Percentiles rank a stretch among this genome's conserved stretches.
These are phyloP conservation scores for Berberis thunbergii DNA, from an alignment of 164 flowering plant species.

Conservation along the genomic window DNA sequence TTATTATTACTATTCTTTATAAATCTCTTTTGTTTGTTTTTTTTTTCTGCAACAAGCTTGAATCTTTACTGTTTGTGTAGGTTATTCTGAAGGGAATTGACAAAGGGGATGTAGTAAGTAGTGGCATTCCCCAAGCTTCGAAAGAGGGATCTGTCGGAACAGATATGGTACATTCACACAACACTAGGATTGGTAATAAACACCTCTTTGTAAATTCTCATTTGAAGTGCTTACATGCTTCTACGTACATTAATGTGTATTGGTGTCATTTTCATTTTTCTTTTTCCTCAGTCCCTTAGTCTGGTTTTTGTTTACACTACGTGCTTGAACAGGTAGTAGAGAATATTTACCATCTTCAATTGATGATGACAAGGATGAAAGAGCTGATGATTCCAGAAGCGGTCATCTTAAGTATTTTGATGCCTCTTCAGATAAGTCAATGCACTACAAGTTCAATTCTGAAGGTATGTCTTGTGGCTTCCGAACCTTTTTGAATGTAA, in stretches of 20 bases:
- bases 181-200: constrained; percentile 46
- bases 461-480: constrained; percentile 32
- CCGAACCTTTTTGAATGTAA: not conserved
- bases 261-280: too few relatives aligned
- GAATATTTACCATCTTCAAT: constrained; percentile 44
- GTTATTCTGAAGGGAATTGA: constrained; percentile 5
- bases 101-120: not conserved
- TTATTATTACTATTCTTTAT: not conserved
- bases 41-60: not conserved
- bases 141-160: constrained; percentile 1
- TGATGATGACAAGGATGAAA: constrained; percentile 44
- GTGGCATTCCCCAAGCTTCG: not conserved
- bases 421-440: constrained; percentile 8
- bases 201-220: not conserved
- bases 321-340: constrained; percentile 49
- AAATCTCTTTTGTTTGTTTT: not conserved
- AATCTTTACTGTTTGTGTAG: not conserved
- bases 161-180: constrained; percentile 42
- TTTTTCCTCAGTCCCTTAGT: too few relatives aligned
- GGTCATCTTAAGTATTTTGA: not conserved
- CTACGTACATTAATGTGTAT: not conserved
- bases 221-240: not conserved
- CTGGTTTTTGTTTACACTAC: not conserved
- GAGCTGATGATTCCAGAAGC: constrained; percentile 13
- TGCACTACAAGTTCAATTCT: constrained; percentile 20